Base-by-base conservation (phyloP, 805 yeast species). In the Pichia cabralensis region DNA sequence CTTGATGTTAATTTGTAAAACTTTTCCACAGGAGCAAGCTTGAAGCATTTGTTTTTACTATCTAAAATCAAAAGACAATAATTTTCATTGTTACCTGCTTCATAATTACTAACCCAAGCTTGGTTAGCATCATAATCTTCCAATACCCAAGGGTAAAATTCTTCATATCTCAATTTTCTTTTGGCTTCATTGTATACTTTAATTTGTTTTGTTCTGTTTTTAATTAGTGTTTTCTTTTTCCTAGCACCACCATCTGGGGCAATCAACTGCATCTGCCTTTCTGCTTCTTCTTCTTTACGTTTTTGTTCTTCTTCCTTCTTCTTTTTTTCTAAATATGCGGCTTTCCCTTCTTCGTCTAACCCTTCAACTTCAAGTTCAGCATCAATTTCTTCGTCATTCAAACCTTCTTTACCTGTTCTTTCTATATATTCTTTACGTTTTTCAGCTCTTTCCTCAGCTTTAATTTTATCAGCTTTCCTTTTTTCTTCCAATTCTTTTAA, bases 91-190 rank as follows among this genome's bases (percentile, higher is more conserved):
- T 73, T 71, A 30, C 82, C 83, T 2, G 96, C 97, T 61, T 92
- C 98, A 60, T 84, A 92, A 47, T 79, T 81, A 24, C 97, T 96
- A 14, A 88, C 96, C 81, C 84, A 92, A 0, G 94, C 89, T 53
- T 92, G 89, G 41, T 74, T 70, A 30, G 95, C 95, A 50, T 86
- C 96, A 55, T 82, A 89, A 60, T 92, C 98, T 61, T 92, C 98
- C 67, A 92, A 64, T 13, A 92, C 95, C 98, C 98, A 92, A 0
- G 98, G 98, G 49, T 83, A 89, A 55, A 80, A 84, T 60, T 92
- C 98, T 60, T 92, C 98, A 53, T 89, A 92, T 52, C 97, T 69
- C 42, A 92, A 64, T 51, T 76, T 80, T 42, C 89, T 71, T 41
- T 84, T 88, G 8, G 73, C 73, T 47, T 88, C 97, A 50, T 85